These are phyloP conservation scores for Pyrenophora tritici-repentis DNA, from an alignment of 2,329 filamentous ascomycete species.

Conservation along the genomic window DNA sequence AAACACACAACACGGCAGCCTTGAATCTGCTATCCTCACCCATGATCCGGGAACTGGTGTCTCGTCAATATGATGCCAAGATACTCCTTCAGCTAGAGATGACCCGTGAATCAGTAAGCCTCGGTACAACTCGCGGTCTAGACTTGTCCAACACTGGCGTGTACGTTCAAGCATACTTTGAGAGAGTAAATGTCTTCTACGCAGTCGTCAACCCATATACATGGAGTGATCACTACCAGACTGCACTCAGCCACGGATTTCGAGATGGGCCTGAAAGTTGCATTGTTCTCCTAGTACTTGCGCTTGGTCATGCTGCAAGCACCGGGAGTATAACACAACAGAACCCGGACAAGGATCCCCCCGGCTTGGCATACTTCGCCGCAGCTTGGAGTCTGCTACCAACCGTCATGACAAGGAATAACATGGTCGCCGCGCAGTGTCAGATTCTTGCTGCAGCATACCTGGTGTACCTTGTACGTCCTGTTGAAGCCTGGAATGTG, in stretches of 20 bases:
- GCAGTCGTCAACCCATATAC: conserved; percentile 83
- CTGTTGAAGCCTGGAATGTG: conserved; percentile 81
- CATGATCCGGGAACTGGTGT: conserved; percentile 76
- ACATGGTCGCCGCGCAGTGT: conserved; percentile 77
- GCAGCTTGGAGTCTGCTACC: conserved; percentile 79
- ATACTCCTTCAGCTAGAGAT: conserved; percentile 82
- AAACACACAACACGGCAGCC: conserved; percentile 79
- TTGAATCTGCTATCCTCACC: conserved; percentile 81
- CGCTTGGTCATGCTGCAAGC: conserved; percentile 76
- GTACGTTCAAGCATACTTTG: conserved; percentile 80
- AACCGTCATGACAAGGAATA: conserved; percentile 78
- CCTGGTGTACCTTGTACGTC: conserved; percentile 79
- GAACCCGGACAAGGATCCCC: conserved; percentile 70
- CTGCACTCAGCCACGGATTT: conserved; percentile 75
- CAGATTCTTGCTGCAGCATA: conserved; percentile 82
- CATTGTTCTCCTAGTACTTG: conserved; percentile 77
- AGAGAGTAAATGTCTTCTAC: conserved; percentile 82
- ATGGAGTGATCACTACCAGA: conserved; percentile 76
- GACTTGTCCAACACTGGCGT: conserved; percentile 75
- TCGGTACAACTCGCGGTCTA: conserved; percentile 63
- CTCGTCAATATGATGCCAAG: conserved; percentile 77
- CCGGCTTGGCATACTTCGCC: conserved; percentile 78
- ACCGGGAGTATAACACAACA: conserved; percentile 77
- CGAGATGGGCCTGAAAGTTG: conserved; percentile 81
- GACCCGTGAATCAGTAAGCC: conserved; percentile 73